These are phyloP conservation scores for Malassezia nana DNA, from an alignment of 1,284 basidiomycete genomes.

Conservation along the genomic window DNA sequence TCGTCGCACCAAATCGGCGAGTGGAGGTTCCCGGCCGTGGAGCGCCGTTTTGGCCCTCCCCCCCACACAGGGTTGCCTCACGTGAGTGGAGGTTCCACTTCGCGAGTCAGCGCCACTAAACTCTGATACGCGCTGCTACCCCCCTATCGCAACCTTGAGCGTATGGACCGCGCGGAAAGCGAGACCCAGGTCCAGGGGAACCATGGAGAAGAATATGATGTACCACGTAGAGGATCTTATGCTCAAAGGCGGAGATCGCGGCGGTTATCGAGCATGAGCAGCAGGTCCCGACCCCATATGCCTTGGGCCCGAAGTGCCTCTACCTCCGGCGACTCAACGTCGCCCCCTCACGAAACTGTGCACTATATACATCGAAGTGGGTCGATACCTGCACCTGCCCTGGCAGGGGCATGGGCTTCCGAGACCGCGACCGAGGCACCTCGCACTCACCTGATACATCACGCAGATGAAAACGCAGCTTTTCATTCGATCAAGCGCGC, in stretches of 20 bases:
- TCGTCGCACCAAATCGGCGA: not conserved
- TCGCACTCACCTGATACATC: not conserved
- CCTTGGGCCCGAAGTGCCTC: not conserved
- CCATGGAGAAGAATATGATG: not conserved
- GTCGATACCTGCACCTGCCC: not conserved
- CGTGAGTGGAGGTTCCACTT: no score
- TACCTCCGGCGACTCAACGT: not conserved
- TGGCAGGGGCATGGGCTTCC: not conserved
- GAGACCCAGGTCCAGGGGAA: not conserved
- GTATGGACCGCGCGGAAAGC: no score
- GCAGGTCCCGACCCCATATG: not conserved
- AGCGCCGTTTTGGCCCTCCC: no score
- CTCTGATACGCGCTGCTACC: no score
- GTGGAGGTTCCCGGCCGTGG: not conserved
- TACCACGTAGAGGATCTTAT: not conserved
- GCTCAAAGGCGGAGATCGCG: not conserved
- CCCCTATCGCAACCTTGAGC: no score
- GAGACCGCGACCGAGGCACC: not conserved
- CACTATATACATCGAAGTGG: not conserved
- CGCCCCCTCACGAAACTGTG: not conserved
- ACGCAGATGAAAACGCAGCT: not conserved
- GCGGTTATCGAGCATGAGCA: not conserved
- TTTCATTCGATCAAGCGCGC: not conserved
- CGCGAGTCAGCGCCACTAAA: no score
- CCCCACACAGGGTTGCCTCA: no score